Percentiles rank a stretch among this genome's conserved stretches.
Conservation (phyloP, 2,329 filamentous ascomycete genomes). For the Fusarium nisikadoi region DNA sequence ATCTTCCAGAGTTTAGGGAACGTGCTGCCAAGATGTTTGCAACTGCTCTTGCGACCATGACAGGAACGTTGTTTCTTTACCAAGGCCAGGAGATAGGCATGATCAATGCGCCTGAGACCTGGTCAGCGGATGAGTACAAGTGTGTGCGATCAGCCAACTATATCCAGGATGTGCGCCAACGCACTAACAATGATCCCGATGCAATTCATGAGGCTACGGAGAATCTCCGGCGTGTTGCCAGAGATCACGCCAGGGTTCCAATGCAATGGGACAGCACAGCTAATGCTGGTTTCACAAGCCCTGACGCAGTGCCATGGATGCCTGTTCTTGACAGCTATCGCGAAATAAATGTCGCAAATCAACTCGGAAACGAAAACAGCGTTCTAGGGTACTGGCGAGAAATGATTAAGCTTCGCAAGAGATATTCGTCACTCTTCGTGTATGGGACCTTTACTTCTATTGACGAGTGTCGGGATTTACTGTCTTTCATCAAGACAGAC, state of each 20-base stretch:
- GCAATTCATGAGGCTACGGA: slow-evolving; percentile 50
- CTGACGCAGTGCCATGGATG: slow-evolving; percentile 48
- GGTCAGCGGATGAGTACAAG: slow-evolving; percentile 30
- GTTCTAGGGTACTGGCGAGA: slow-evolving; percentile 48
- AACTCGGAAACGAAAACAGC: slow-evolving; percentile 55
- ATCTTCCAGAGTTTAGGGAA: slow-evolving; percentile 59
- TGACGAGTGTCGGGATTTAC: neutral
- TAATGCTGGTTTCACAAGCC: slow-evolving; percentile 46
- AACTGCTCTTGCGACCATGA: slow-evolving; percentile 61
- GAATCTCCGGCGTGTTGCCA: slow-evolving; percentile 49
- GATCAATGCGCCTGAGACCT: slow-evolving; percentile 63
- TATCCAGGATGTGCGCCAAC: slow-evolving; percentile 52
- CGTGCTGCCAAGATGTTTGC: slow-evolving; percentile 68
- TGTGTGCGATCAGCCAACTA: slow-evolving; percentile 68
- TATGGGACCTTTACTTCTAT: slow-evolving; percentile 36
- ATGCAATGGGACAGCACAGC: slow-evolving; percentile 67
- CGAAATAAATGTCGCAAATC: slow-evolving; percentile 66
- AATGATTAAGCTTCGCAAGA: slow-evolving; percentile 43
- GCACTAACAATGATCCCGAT: slow-evolving; percentile 45
- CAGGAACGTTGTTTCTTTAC: slow-evolving; percentile 73
- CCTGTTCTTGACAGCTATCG: slow-evolving; percentile 44
- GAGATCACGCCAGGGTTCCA: slow-evolving; percentile 73
- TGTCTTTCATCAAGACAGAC: neutral
- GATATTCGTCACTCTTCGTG: slow-evolving; percentile 47
- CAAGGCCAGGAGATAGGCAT: slow-evolving; percentile 57